Evolutionary conservation across 805 yeast species (phyloP), one percentile per base, ranked within the genome.

Genomic region (Blastobotrys peoriensis): DNA sequence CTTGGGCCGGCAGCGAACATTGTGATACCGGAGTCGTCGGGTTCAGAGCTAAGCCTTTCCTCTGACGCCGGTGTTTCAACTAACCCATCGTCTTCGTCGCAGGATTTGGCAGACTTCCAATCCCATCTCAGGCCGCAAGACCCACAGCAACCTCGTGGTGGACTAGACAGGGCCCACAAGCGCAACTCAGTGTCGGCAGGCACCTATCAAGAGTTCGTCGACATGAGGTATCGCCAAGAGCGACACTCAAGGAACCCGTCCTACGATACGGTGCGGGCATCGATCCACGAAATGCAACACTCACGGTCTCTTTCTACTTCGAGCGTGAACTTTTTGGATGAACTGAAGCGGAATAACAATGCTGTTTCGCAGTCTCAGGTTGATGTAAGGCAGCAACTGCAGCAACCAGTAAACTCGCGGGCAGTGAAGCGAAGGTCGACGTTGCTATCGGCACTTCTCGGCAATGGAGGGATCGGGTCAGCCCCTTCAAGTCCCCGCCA

Each of bases 361-460:
- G 13, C 10, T 8, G 13, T 25, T 13, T 25, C 30, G 8, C 30
- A 25, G 30, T 25, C 30, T 8, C 30, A 25, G 30, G 30, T 25
- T 13, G 30, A 25, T 8, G 30, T 25, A 8, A 25, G 30, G 8
- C 30, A 25, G 30, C 30, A 25, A 13, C 13, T 25, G 30, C 30
- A 25, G 30, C 30, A 25, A 25, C 30, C 30, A 25, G 30, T 25
- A 8, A 25, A 25, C 30, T 25, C 30, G 13, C 30, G 30, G 30
- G 30, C 30, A 8, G 30, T 25, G 30, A 18, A 33, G 19, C 17
- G 43, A 3, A 23, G 43, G 5, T 40, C 43, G 6, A 30, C 43
- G 15, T 18, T 40, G 33, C 37, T 40, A 15, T 28, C 37, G 15
- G 43, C 38, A 3, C 43, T 40, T 22, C n/a, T 40, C 19, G 43